Base-by-base conservation (phyloP, 2,329 filamentous ascomycete species). In the Verticillium nubilum region DNA sequence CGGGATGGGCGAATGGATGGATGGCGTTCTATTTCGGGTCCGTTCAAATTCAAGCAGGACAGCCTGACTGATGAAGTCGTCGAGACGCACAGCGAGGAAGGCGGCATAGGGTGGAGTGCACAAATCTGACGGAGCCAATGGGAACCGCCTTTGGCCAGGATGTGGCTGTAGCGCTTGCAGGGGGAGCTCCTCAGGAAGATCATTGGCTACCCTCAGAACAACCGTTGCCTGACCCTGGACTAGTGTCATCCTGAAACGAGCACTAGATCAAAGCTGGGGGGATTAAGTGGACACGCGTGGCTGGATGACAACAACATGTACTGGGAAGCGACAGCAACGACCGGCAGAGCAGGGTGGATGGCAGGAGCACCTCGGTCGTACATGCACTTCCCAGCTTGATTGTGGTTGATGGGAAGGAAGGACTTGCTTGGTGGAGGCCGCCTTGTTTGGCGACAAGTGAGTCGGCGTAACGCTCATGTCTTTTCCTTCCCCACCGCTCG, bases 141-240 rank as follows among this genome's bases (percentile, higher is more conserved):
- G 62, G 61, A 7, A 19, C n/a, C 12, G 10, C 42, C 2, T 1
- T 4, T 13, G 12, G 42, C 3, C n/a, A 10, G 66, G 64, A 58
- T 15, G 19, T 57, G 61, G 57, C 59, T 60, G 58, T 65, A 64
- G 67, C 67, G 68, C 68, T 63, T 62, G 66, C 61, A 64, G 63
- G 65, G 65, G 50, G 15, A 66, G 68, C 62, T 67, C 66, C 19
- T 68, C 67, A 66, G 58, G 62, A 56, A n/a, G 54, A 31, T 73
- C 67, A 74, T 75, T 76, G 73, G 74, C 33, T 58, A 54, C 61
- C 59, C 63, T 61, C 63, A 65, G 55, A 66, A 67, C 62, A 37
- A 66, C 67, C 66, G 68, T 69, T 69, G 68, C 65, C 72, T 71
- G 70, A 70, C 67, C 71, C 68, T 70, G 67, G 66, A 62, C 62